phyloP scores from a whole-genome alignment of 257 asterid species.

The Lithospermum erythrorhizon region DNA sequence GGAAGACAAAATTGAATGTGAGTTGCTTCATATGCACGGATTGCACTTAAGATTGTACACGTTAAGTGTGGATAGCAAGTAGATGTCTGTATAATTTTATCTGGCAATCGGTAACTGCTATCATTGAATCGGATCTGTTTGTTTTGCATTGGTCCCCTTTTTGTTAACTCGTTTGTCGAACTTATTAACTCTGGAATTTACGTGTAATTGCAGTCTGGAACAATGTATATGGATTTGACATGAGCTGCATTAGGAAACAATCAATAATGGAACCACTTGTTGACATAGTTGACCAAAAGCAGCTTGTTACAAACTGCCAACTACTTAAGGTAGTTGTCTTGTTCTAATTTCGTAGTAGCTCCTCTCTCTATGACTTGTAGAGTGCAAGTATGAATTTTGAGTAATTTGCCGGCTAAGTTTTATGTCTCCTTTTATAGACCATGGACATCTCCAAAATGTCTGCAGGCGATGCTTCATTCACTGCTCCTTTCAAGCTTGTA shows the following conservation, averaged over 20 bases:
- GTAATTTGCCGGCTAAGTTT: not conserved
- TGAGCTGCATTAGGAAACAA: conserved; percentile 97
- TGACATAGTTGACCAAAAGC: conserved; percentile 86
- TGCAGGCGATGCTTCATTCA: conserved; percentile 76
- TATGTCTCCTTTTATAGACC: conserved; percentile 33
- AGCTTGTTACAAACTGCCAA: conserved; percentile 79
- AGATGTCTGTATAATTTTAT: too few relatives aligned
- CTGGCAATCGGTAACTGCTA: conserved; percentile 2
- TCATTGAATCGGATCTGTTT: not conserved
- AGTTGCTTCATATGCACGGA: conserved; percentile 20
- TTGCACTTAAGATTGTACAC: conserved; percentile 1
- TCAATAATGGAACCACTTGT: conserved; percentile 87
- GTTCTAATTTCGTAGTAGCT: not conserved
- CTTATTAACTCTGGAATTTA: conserved; percentile 4
- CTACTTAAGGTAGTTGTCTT: conserved; percentile 58
- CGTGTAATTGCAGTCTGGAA: conserved; percentile 60
- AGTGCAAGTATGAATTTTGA: not conserved
- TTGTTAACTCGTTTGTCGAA: not conserved
- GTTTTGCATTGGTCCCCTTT: not conserved
- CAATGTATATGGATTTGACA: conserved; percentile 79
- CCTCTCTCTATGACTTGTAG: not conserved
- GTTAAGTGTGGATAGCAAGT: not conserved
- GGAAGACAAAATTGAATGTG: conserved; percentile 93
- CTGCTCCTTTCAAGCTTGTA: conserved; percentile 91
- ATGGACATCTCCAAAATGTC: conserved; percentile 97